A percentile compares a stretch with the other conserved stretches of the same genome.
Evolutionary conservation across 805 yeast species (phyloP).

Genomic region (Wickerhamiella dianesei): DNA sequence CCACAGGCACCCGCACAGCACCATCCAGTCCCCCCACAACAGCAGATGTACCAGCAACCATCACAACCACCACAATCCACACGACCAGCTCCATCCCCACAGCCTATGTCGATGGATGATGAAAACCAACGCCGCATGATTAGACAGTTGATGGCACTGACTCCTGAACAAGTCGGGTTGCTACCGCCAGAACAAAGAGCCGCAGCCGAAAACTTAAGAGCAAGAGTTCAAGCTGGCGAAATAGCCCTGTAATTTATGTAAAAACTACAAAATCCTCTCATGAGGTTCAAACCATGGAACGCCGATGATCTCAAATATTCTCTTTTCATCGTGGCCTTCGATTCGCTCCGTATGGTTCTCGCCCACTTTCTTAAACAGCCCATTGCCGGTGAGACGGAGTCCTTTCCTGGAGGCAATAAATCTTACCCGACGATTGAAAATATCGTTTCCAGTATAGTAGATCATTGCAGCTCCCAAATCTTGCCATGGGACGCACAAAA

Average conservation of each 20-base stretch:
- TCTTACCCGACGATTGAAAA: slow-evolving; percentile 37
- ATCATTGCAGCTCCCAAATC: slow-evolving; percentile 36
- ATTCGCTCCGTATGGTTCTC: slow-evolving; percentile 20
- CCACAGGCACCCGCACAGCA: slow-evolving; percentile 1
- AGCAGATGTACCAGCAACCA: slow-evolving; percentile 1
- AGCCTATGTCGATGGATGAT: slow-evolving; percentile 3
- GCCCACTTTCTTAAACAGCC: slow-evolving; percentile 26
- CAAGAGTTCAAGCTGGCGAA: slow-evolving; percentile 19
- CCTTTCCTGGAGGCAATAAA: slow-evolving; percentile 31
- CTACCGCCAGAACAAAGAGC: slow-evolving; percentile 41
- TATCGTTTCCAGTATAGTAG: slow-evolving; percentile 43
- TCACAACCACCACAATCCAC: neutral
- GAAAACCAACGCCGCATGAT: slow-evolving; percentile 33
- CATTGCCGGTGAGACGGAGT: slow-evolving; percentile 30
- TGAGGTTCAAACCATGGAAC: slow-evolving; percentile 28
- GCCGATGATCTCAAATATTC: slow-evolving; percentile 34
- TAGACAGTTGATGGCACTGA: slow-evolving; percentile 37
- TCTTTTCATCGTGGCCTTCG: slow-evolving; percentile 33
- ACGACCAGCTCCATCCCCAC: slow-evolving; percentile 13
- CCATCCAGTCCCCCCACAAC: neutral
- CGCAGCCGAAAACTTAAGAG: slow-evolving; percentile 21
- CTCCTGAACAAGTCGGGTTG: slow-evolving; percentile 37
- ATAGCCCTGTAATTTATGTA: slow-evolving; percentile 5
- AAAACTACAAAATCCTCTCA: slow-evolving; percentile 16
- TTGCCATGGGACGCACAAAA: slow-evolving; percentile 34